Conservation (phyloP, 2,329 filamentous ascomycete genomes). For the Claviceps sp. region DNA sequence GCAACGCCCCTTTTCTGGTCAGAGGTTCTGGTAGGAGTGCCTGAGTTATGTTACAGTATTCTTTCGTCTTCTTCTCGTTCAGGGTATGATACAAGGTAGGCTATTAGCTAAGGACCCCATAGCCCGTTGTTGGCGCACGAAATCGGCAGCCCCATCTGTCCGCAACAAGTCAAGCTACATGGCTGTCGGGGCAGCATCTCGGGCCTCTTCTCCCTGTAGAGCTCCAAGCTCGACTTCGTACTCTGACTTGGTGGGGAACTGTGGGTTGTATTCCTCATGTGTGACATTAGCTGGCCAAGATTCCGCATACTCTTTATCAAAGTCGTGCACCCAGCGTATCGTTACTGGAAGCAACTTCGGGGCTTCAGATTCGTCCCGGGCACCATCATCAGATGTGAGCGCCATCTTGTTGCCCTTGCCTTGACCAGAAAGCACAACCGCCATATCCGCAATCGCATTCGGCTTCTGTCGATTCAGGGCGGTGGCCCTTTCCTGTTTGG, state of each 20-base stretch:
- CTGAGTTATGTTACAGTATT: background rate
- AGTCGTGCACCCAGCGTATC: slow-evolving; percentile 38
- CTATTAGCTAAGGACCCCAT: background rate
- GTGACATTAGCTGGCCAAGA: slow-evolving; percentile 39
- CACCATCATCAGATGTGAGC: slow-evolving; percentile 9
- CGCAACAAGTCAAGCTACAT: background rate
- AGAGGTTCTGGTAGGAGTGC: background rate
- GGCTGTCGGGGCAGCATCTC: too few species aligned
- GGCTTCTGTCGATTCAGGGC: slow-evolving; percentile 46
- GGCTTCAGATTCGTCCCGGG: background rate
- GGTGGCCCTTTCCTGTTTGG: slow-evolving; percentile 31
- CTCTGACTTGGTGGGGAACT: slow-evolving; percentile 4
- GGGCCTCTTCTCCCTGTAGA: background rate
- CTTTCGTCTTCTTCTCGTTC: background rate
- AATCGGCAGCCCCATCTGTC: background rate
- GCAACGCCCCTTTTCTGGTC: background rate
- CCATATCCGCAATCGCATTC: slow-evolving; percentile 51
- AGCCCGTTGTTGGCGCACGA: slow-evolving; percentile 1
- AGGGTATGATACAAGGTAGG: slow-evolving; percentile 3
- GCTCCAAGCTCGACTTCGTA: slow-evolving; percentile 3
- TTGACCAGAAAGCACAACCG: slow-evolving; percentile 38
- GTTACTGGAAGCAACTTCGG: slow-evolving; percentile 26
- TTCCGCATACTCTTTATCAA: slow-evolving; percentile 32
- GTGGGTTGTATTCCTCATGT: slow-evolving; percentile 28
- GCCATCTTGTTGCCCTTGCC: slow-evolving; percentile 38